A percentile compares a stretch with the other conserved stretches of the same genome.
These are phyloP conservation scores for Sequoia sempervirens DNA, from an alignment of 75 land plant genomes.

Conservation along the genomic window DNA sequence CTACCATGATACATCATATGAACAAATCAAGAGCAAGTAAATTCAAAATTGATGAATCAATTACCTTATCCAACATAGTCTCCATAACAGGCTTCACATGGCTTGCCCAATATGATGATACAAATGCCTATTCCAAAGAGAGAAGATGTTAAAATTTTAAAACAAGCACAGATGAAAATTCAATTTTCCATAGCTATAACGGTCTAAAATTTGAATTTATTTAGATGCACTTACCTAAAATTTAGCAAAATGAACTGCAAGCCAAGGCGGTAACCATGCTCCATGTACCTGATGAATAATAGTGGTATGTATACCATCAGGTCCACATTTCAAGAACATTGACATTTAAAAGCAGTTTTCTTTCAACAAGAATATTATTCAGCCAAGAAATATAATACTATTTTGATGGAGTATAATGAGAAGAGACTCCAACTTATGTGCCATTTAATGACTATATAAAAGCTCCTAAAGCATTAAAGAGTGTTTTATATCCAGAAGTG, in stretches of 20 bases:
- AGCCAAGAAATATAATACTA: neutral
- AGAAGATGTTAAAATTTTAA: neutral
- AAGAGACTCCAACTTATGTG: neutral
- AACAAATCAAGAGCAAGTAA: neutral
- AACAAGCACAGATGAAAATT: neutral
- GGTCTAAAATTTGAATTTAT: neutral
- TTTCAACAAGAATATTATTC: neutral
- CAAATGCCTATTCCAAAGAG: constrained; percentile 18
- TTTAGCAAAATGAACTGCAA: constrained; percentile 20
- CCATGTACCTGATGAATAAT: constrained; percentile 36
- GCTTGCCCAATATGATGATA: constrained; percentile 24
- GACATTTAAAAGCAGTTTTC: neutral
- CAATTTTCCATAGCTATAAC: neutral
- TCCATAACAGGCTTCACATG: constrained; percentile 41
- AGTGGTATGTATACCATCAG: neutral
- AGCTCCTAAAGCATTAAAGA: too few relatives aligned
- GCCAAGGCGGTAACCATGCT: constrained; percentile 61
- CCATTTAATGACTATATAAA: neutral
- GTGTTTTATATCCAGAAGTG: too few relatives aligned
- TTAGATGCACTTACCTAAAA: constrained; percentile 19
- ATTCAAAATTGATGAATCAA: neutral
- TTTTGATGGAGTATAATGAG: neutral
- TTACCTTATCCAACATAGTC: constrained; percentile 27
- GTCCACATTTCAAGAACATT: neutral
- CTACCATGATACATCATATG: neutral